Evolutionary conservation across 2,329 filamentous ascomycete species (phyloP).

Genomic region (Penicillium hordei): DNA sequence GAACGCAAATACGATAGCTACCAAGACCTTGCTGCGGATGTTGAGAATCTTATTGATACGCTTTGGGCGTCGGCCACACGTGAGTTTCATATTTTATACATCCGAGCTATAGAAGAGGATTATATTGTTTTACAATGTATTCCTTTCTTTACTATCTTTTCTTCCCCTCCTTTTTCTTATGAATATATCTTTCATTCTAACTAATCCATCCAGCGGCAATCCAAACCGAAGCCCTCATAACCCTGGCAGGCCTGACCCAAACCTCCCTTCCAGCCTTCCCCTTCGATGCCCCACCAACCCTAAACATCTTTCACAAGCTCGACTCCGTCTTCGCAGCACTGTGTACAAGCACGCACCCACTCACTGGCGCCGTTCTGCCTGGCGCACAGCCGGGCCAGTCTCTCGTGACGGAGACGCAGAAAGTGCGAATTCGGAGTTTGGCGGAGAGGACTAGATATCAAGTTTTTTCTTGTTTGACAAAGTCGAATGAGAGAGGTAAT

Average conservation of each 20-base stretch:
- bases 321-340: conserved; percentile 81
- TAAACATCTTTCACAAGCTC: conserved; percentile 71
- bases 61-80: conserved; percentile 86
- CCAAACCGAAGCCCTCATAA: conserved; percentile 81
- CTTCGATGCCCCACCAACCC: conserved; percentile 65
- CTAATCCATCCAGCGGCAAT: conserved; percentile 59
- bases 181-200: background rate
- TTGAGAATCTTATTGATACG: conserved; percentile 73
- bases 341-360: conserved; percentile 64
- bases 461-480: conserved; percentile 13
- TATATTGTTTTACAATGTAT: background rate
- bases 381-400: conserved; percentile 65
- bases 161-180: background rate
- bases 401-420: conserved; percentile 70
- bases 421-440: conserved; percentile 80
- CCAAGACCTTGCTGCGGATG: conserved; percentile 68
- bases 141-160: background rate
- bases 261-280: conserved; percentile 72
- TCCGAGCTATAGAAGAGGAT: background rate
- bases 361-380: conserved; percentile 64
- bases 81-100: conserved; percentile 48
- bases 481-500: conserved; percentile 15
- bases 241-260: conserved; percentile 69
- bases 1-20: conserved; percentile 61
- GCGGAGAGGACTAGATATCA: conserved; percentile 67